Conservation (phyloP, 495 filamentous ascomycete genomes). For the Wilcoxina mikolae region DNA sequence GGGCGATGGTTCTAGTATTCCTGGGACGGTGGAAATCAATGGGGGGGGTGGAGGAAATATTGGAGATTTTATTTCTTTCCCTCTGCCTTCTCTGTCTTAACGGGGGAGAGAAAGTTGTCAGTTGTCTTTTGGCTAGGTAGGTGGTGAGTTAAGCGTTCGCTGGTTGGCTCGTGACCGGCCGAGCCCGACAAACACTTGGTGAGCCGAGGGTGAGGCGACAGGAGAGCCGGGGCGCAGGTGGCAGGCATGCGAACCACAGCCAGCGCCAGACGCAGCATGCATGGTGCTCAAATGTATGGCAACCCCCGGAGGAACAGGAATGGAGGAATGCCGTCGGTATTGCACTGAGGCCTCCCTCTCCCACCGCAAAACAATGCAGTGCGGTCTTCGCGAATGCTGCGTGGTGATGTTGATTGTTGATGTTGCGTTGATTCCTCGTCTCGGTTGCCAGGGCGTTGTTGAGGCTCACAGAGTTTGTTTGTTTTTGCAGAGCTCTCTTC, state of each 20-base stretch:
- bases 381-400: background rate
- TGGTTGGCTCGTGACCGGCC: slow-evolving; percentile 1
- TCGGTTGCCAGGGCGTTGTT: background rate
- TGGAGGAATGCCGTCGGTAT: too few species aligned
- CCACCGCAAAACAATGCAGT: background rate
- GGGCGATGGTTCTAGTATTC: slow-evolving; percentile 7
- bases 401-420: background rate
- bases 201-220: slow-evolving; percentile 10
- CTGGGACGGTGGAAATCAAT: slow-evolving; percentile 10
- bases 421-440: background rate
- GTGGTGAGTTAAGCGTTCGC: background rate
- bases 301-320: too few species aligned
- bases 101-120: slow-evolving; percentile 2
- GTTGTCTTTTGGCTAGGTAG: background rate
- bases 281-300: too few species aligned
- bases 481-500: background rate
- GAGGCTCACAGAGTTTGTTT: background rate
- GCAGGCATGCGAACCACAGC: too few species aligned
- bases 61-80: too few species aligned
- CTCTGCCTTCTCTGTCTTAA: too few species aligned
- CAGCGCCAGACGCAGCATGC: too few species aligned
- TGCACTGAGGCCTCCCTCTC: too few species aligned
- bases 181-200: slow-evolving; percentile 12
- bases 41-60: too few species aligned
- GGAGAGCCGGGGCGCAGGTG: too few species aligned